phyloP scores from a whole-genome alignment of 768 basidiomycete species.

The Leucocoprinus sp. region DNA sequence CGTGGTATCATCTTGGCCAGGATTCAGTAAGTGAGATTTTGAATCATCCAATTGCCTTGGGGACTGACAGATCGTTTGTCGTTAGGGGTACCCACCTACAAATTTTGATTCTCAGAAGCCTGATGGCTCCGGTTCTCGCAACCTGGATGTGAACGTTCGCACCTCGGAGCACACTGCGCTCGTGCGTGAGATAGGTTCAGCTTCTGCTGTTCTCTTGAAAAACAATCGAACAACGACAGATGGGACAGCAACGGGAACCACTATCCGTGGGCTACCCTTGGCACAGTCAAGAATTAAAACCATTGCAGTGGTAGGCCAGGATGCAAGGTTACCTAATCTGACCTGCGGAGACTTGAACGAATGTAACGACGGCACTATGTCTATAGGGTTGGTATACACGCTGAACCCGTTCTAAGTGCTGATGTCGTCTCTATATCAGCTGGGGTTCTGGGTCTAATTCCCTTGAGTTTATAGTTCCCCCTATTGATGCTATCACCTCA shows the following conservation, averaged over 20 bases:
- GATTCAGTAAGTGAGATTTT: constrained; percentile 26
- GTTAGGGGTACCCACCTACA: constrained; percentile 34
- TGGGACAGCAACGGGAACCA: constrained; percentile 24
- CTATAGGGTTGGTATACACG: constrained; percentile 42
- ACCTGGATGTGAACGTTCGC: constrained; percentile 35
- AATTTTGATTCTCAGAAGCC: constrained; percentile 40
- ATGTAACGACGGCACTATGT: constrained; percentile 52
- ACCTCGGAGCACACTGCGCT: constrained; percentile 39
- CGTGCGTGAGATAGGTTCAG: constrained; percentile 54
- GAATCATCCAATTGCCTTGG: neutral
- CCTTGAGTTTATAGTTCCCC: constrained; percentile 36
- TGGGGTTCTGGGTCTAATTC: constrained; percentile 47
- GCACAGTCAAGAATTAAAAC: constrained; percentile 42
- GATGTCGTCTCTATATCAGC: constrained; percentile 16
- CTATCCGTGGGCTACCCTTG: constrained; percentile 34
- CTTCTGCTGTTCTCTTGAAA: constrained; percentile 62
- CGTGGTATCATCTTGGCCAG: constrained; percentile 41
- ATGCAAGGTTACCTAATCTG: constrained; percentile 42
- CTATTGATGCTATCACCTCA: constrained; percentile 36
- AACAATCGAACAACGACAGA: constrained; percentile 39
- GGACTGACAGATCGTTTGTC: neutral
- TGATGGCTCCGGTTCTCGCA: constrained; percentile 36
- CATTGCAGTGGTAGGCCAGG: constrained; percentile 53
- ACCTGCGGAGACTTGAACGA: constrained; percentile 41
- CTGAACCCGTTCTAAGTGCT: neutral